Percentiles rank a stretch among this genome's conserved stretches.
Evolutionary conservation across 2,329 filamentous ascomycete species (phyloP).

Genomic region (Exophiala phaeomuriformis): DNA sequence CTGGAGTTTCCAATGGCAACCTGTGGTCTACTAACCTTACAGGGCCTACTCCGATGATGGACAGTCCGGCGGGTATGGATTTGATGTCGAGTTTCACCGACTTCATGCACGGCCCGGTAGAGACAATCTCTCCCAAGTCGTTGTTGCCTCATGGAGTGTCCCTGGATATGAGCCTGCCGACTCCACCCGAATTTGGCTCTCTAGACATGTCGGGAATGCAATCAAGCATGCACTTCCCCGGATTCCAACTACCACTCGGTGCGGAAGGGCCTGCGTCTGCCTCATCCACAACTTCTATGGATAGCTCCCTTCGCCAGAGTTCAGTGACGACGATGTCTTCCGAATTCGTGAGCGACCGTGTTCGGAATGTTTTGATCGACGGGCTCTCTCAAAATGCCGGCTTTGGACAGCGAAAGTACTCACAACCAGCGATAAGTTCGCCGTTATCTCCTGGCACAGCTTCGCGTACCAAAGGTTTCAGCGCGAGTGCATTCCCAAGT

Average conservation of each 20-base stretch:
- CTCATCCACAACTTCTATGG: constrained; percentile 41
- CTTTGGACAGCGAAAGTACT: constrained; percentile 53
- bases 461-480: constrained; percentile 21
- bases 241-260: constrained; percentile 40
- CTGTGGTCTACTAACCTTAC: constrained; percentile 67
- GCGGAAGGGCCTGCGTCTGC: constrained; percentile 37
- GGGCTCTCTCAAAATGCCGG: constrained; percentile 55
- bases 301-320: constrained; percentile 57
- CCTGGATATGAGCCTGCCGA: constrained; percentile 67
- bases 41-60: constrained; percentile 58
- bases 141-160: constrained; percentile 55
- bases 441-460: constrained; percentile 41
- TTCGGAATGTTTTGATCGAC: constrained; percentile 55
- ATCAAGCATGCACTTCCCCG: constrained; percentile 48
- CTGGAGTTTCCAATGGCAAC: constrained; percentile 45
- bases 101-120: constrained; percentile 55
- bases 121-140: constrained; percentile 70
- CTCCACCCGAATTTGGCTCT: constrained; percentile 66
- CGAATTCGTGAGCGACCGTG: constrained; percentile 60
- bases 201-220: constrained; percentile 58
- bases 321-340: constrained; percentile 55
- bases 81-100: constrained; percentile 70
- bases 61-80: constrained; percentile 66
- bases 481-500: constrained; percentile 60
- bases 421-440: constrained; percentile 51